Base-by-base conservation (phyloP, 2,329 filamentous ascomycete genomes). In the Gyromitra esculenta region DNA sequence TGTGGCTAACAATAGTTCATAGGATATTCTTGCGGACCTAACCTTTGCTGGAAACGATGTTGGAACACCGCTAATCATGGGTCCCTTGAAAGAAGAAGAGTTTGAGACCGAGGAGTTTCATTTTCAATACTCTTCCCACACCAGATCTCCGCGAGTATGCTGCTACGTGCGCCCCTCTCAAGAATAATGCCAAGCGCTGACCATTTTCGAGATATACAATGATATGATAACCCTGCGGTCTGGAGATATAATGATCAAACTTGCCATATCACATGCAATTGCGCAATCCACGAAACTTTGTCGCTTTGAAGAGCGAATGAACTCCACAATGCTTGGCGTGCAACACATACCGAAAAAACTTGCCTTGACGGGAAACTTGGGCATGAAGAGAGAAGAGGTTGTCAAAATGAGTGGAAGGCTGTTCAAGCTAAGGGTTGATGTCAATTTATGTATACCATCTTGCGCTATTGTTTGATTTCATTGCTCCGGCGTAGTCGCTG, bases 61-160 rank as follows among this genome's bases (percentile, higher is more conserved):
- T 18, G 87, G 88, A 63, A 83, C 88, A 21, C 89, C 91, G 9
- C 87, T 99, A 5, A 90, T 94, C 41, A 92, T 90, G 0, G 88
- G 93, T 43, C 93, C 94, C 0, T 86, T 97, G 25, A 89, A 92
- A 72, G 93, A 97, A 83, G 91, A 91, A 79, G 94, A 98, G 82
- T 97, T 96, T 80, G 96, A 99, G 85, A 99, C 92, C 0, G 96
- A 99, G 82, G 95, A 98, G 82, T 97, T 99, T 81, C 95, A 99
- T 82, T 99, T 99, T 82, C 94, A 98, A 83, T 99, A 99, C 85
- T 97, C 93, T 81, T 88, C 90, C 0, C 88, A 93, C 74, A 93
- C 96, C 43, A 91, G 94, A 78, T 89, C 94, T 64, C 96, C 96
- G 3, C 89, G 96, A 73, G 92, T 99, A 77, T 57, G 68, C 65